A percentile compares a stretch with the other conserved stretches of the same genome.
These are phyloP conservation scores for Ceratobasidium sp. DNA, from an alignment of 1,284 basidiomycete genomes.

Conservation along the genomic window DNA sequence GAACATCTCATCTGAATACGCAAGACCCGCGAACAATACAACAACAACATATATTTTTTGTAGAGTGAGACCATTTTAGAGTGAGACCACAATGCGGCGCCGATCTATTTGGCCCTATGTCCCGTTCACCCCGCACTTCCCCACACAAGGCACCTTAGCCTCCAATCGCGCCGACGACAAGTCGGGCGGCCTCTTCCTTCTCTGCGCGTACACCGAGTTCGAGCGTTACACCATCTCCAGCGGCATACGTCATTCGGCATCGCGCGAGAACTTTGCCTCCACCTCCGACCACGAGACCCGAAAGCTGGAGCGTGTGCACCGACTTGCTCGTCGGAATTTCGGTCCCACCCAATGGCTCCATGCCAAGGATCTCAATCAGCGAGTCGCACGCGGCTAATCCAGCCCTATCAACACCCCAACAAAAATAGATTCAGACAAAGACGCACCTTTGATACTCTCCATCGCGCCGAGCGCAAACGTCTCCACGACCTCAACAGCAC, in stretches of 20 bases:
- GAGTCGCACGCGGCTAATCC: slow-evolving; percentile 88
- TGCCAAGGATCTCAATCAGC: slow-evolving; percentile 93
- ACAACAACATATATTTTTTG: slow-evolving; percentile 10
- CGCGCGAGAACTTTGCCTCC: slow-evolving; percentile 94
- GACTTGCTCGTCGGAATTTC: slow-evolving; percentile 85
- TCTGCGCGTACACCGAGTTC: slow-evolving; percentile 96
- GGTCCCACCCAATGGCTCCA: slow-evolving; percentile 95
- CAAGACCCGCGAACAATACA: slow-evolving; percentile 19
- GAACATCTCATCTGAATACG: slow-evolving; percentile 23
- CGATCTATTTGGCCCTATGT: slow-evolving; percentile 23
- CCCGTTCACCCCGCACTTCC: slow-evolving; percentile 28
- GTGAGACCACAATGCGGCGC: not conserved
- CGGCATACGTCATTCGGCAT: slow-evolving; percentile 95
- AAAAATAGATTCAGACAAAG: slow-evolving; percentile 1
- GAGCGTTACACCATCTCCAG: slow-evolving; percentile 93
- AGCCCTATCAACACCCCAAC: slow-evolving; percentile 48
- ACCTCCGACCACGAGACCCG: slow-evolving; percentile 89
- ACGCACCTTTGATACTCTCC: slow-evolving; percentile 92
- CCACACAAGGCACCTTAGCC: slow-evolving; percentile 29
- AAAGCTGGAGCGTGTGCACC: slow-evolving; percentile 95
- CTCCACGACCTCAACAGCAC: slow-evolving; percentile 80
- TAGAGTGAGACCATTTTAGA: slow-evolving; percentile 1
- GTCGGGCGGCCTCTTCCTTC: slow-evolving; percentile 84
- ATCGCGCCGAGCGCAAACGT: slow-evolving; percentile 95
- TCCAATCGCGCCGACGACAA: slow-evolving; percentile 93